These are phyloP conservation scores for Botrytis galanthina DNA, from an alignment of 2,329 filamentous ascomycete genomes.

Conservation along the genomic window DNA sequence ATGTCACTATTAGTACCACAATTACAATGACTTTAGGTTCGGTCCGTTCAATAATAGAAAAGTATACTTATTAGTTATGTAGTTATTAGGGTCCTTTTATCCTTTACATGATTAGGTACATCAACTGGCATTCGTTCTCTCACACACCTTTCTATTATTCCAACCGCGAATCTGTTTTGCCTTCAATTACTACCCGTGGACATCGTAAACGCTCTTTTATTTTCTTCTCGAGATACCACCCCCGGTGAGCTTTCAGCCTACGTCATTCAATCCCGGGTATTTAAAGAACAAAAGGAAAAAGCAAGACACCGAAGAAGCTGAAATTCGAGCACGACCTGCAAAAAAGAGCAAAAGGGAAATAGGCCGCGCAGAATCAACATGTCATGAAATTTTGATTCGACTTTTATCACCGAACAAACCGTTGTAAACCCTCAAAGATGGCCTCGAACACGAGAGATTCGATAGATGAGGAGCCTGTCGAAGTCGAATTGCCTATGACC, in stretches of 20 bases:
- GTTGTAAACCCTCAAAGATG: slow-evolving; percentile 6
- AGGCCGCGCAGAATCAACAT: slow-evolving; percentile 18
- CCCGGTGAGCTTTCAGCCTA: slow-evolving; percentile 8
- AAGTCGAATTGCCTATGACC: slow-evolving; percentile 24
- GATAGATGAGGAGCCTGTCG: slow-evolving; percentile 10
- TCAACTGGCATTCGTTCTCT: background rate
- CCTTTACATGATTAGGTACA: background rate
- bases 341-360: slow-evolving; percentile 9
- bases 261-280: slow-evolving; percentile 14
- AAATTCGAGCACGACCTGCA: background rate
- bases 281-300: background rate
- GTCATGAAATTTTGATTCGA: slow-evolving; percentile 4
- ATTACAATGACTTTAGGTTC: background rate
- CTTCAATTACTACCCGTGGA: background rate
- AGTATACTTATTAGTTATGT: background rate
- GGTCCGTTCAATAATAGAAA: background rate
- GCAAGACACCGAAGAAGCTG: background rate
- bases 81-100: background rate
- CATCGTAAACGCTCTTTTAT: background rate
- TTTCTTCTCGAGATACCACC: background rate
- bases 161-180: background rate
- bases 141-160: background rate
- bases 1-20: background rate
- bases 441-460: slow-evolving; percentile 28
- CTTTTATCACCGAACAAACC: background rate